These are phyloP conservation scores for Pyracantha coccinea DNA, from an alignment of 331 rosid genomes.

Conservation along the genomic window DNA sequence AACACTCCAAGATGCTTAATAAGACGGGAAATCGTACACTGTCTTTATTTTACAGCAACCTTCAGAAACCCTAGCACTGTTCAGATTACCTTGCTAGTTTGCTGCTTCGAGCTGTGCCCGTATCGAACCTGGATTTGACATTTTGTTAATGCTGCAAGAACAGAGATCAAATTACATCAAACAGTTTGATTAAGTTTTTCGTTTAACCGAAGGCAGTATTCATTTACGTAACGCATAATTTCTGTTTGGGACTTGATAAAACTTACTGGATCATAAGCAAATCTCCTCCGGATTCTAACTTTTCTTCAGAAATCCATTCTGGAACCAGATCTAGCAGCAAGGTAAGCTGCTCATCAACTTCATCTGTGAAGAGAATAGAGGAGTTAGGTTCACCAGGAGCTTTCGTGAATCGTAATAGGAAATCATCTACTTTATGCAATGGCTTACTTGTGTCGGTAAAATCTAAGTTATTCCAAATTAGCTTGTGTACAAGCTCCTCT, in stretches of 20 bases:
- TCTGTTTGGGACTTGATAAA: neutral
- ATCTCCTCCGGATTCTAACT: conserved; percentile 44
- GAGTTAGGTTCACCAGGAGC: conserved; percentile 10
- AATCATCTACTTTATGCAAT: neutral
- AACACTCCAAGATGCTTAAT: neutral
- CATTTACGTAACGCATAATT: neutral
- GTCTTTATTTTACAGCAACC: neutral
- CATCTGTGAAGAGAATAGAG: conserved; percentile 34
- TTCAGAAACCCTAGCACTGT: neutral
- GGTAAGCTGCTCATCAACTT: conserved; percentile 65
- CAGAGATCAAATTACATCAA: conserved; percentile 4
- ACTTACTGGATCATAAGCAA: conserved; percentile 42
- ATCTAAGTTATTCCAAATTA: conserved; percentile 39
- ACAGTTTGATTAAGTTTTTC: neutral
- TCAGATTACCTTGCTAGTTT: conserved; percentile 38
- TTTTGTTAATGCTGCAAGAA: conserved; percentile 48
- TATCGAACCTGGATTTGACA: conserved; percentile 25
- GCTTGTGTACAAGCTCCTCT: conserved; percentile 67
- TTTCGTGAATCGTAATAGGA: neutral
- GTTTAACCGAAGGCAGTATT: neutral
- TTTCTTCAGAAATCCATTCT: conserved; percentile 73
- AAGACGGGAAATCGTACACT: neutral
- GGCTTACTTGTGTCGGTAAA: conserved; percentile 63
- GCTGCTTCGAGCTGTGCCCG: conserved; percentile 63
- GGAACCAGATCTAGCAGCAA: conserved; percentile 67